These are phyloP conservation scores for Phytophthora hybrid DNA, from an alignment of 352 stramenopile species.

Conservation along the genomic window DNA sequence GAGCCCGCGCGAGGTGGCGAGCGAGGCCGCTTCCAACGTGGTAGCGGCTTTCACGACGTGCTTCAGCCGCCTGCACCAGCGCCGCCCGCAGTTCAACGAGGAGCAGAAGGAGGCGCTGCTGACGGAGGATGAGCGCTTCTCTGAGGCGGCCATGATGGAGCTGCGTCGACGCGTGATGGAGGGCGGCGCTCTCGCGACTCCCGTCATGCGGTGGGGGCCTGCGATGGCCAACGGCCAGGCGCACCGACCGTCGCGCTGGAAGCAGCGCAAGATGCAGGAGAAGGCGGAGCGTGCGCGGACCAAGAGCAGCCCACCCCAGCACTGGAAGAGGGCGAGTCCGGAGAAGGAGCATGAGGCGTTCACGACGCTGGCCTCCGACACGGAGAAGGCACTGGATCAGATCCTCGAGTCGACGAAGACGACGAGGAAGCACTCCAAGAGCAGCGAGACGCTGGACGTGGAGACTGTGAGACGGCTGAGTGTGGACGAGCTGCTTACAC, in stretches of 20 bases:
- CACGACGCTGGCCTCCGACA: conserved; percentile 53
- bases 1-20: conserved; percentile 45
- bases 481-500: conserved; percentile 60
- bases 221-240: conserved; percentile 35
- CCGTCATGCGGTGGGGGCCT: conserved; percentile 27
- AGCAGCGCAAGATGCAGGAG: conserved; percentile 53
- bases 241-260: conserved; percentile 47
- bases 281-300: conserved; percentile 35
- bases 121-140: conserved; percentile 55
- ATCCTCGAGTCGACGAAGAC: conserved; percentile 46
- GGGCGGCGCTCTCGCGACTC: conserved; percentile 28
- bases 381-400: conserved; percentile 59
- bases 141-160: conserved; percentile 74
- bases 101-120: conserved; percentile 78
- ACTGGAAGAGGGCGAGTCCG: conserved; percentile 23
- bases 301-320: conserved; percentile 25
- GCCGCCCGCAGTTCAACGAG: conserved; percentile 71
- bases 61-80: conserved; percentile 54
- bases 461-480: conserved; percentile 61
- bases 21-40: conserved; percentile 39
- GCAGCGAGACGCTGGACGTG: conserved; percentile 39
- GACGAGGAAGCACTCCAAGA: conserved; percentile 29
- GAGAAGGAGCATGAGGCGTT: conserved; percentile 35
- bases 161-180: conserved; percentile 74
- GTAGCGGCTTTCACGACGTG: conserved; percentile 44